A percentile compares a stretch with the other conserved stretches of the same genome.
These are phyloP conservation scores for Saturnispora sanitii DNA, from an alignment of 805 yeast genomes.

Conservation along the genomic window DNA sequence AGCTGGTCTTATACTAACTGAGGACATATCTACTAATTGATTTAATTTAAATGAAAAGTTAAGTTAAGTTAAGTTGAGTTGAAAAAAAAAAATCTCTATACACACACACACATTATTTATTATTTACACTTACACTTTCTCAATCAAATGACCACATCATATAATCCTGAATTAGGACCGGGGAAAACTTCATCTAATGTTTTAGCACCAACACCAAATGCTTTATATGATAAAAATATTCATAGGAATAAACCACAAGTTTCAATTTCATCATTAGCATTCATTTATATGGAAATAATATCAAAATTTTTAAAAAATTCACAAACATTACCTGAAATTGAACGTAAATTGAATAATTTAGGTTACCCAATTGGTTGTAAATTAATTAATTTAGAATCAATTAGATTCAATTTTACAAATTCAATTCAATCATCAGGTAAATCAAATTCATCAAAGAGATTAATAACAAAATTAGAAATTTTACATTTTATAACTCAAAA, in stretches of 20 bases:
- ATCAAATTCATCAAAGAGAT: constrained; percentile 57
- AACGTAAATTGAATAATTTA: constrained; percentile 47
- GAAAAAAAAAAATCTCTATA: neutral
- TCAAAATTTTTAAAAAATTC: constrained; percentile 53
- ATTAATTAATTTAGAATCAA: constrained; percentile 54
- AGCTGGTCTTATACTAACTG: constrained; percentile 82
- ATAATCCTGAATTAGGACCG: constrained; percentile 4
- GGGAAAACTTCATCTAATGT: neutral
- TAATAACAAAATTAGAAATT: constrained; percentile 59
- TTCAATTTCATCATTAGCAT: constrained; percentile 55
- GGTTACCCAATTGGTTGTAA: constrained; percentile 76
- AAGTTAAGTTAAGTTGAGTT: no score
- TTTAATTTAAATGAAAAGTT: neutral
- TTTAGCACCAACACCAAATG: neutral
- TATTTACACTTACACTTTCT: neutral
- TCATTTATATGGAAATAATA: constrained; percentile 60
- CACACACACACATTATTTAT: neutral
- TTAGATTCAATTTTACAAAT: constrained; percentile 49
- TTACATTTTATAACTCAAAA: constrained; percentile 66
- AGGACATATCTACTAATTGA: neutral
- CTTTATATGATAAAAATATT: constrained; percentile 32
- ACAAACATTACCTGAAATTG: constrained; percentile 59
- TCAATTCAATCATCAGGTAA: constrained; percentile 38
- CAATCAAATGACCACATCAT: no score
- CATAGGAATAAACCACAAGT: constrained; percentile 60